Conservation (phyloP, 2,329 filamentous ascomycete genomes). For the Diaporthe aspalathi region DNA sequence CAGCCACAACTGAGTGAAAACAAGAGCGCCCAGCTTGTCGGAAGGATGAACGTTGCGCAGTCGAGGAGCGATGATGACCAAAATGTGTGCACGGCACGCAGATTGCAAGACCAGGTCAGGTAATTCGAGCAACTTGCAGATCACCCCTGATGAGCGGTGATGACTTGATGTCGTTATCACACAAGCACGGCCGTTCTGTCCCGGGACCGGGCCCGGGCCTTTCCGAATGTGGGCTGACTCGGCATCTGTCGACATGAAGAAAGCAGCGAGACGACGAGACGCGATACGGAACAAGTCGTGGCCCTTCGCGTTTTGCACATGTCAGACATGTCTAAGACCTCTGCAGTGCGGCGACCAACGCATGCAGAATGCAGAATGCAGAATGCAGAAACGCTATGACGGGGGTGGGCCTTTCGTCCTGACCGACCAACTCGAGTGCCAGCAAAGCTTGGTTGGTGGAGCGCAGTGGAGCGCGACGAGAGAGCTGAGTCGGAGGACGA, state of each 20-base stretch:
- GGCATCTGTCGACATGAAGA: neutral
- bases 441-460: conserved; percentile 18
- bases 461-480: neutral
- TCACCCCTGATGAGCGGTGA: neutral
- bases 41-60: neutral
- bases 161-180: conserved; percentile 8
- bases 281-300: conserved; percentile 8
- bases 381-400: no score
- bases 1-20: neutral
- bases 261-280: conserved; percentile 17
- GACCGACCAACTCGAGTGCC: neutral
- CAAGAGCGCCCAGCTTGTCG: neutral
- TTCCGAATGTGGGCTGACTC: conserved; percentile 34
- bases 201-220: conserved; percentile 24
- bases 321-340: conserved; percentile 4
- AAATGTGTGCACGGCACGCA: neutral
- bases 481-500: neutral
- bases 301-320: conserved; percentile 13
- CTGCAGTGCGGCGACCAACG: conserved; percentile 14
- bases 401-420: neutral
- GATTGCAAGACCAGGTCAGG: conserved; percentile 7
- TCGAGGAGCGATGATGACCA: neutral
- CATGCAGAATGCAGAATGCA: no score
- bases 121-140: neutral
- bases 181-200: neutral